Conservation (phyloP, 805 yeast genomes). For the Ogataea nitratoaversa region DNA sequence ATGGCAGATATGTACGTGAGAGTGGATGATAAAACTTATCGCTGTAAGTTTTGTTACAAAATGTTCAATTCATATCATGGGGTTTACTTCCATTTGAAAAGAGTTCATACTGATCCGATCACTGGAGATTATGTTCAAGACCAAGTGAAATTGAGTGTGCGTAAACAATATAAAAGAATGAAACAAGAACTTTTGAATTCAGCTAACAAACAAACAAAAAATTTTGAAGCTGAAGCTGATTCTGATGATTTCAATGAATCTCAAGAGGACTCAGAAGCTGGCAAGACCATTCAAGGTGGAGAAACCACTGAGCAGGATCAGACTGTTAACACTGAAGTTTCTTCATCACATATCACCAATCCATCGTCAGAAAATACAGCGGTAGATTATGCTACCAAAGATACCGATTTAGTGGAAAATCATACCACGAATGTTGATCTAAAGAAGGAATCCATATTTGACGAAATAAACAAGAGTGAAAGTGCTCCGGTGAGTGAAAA, state of each 20-base stretch:
- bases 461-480: neutral
- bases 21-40: constrained; percentile 10
- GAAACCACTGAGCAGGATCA: too few relatives aligned
- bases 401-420: too few relatives aligned
- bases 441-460: too few relatives aligned
- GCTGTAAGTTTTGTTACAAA: constrained; percentile 16
- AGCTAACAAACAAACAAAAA: neutral
- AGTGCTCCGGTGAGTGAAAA: neutral
- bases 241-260: neutral
- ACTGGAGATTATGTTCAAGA: constrained; percentile 14
- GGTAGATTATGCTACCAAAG: too few relatives aligned
- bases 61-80: constrained; percentile 21
- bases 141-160: constrained; percentile 10
- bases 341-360: too few relatives aligned
- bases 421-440: too few relatives aligned
- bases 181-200: neutral
- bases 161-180: constrained; percentile 4
- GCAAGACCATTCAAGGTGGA: too few relatives aligned
- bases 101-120: constrained; percentile 16
- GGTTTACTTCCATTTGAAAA: constrained; percentile 21
- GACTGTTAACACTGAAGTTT: too few relatives aligned
- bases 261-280: neutral
- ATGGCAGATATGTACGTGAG: constrained; percentile 19
- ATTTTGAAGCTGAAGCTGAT: neutral
- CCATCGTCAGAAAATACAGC: too few relatives aligned